Base-by-base conservation (phyloP, 2,329 filamentous ascomycete genomes). In the Fusarium temperatum region DNA sequence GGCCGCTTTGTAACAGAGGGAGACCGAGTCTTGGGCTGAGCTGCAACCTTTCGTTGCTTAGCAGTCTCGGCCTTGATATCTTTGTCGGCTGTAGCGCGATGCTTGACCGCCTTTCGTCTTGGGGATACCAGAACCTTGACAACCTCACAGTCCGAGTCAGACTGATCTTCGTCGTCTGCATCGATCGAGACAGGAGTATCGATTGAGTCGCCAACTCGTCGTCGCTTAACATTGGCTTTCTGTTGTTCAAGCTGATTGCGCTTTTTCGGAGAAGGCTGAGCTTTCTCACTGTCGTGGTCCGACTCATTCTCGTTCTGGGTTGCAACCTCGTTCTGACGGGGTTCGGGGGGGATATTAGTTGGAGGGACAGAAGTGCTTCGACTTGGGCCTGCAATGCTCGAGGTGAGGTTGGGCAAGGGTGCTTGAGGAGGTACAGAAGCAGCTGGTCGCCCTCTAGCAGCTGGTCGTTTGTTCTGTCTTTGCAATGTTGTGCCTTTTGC, bases 231-330 rank as follows among this genome's bases (percentile, higher is more conserved):
- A 7, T 55, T 59, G 8, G 48, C 42, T 14, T 65, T 39, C 28
- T 59, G 63, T 13, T 48, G 48, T 14, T 62, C 24, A 13, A 17
- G 32, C 11, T 54, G 60, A 6, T 28, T 39, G 14, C 53, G 66
- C 55, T 55, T 72, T 53, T 67, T 72, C 11, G 70, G 66, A 26
- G 66, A 63, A 28, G 61, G 48, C n/a, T 45, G 24, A n/a, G 56
- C 60, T n/a, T 70, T 76, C 44, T 75, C 73, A n/a, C 69, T 71
- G 13, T 73, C 36, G 42, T 71, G 71, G 35, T 78, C 77, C 4
- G 72, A 71, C 18, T 66, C 68, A 24, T 75, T 54, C 6, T 42
- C 57, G 6, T 42, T 28, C 14, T 51, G 42, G 18, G 14, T 32
- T 7, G 24, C 18, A 15, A 28, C 12, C 18, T 24, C 30, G 9